Percentiles rank a stretch among this genome's conserved stretches.
These are phyloP conservation scores for Backusella morwellensis DNA, from an alignment of 192 early-diverging fungal species.

Conservation along the genomic window DNA sequence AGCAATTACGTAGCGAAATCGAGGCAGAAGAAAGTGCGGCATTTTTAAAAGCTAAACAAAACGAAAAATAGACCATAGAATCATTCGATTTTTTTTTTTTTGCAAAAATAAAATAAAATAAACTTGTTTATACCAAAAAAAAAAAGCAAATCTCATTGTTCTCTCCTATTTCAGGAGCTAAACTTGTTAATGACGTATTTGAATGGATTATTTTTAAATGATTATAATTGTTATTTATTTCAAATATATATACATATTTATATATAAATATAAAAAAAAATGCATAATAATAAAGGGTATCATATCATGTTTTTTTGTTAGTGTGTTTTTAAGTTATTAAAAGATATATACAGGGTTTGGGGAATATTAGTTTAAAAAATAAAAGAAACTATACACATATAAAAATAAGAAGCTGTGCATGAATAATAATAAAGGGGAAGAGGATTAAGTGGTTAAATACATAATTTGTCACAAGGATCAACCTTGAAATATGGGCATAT, in stretches of 20 bases:
- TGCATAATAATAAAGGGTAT: neutral
- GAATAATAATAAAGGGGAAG: neutral
- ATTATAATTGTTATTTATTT: slow-evolving; percentile 1
- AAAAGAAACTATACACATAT: neutral
- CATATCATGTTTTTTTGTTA: neutral
- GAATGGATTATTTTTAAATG: neutral
- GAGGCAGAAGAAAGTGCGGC: slow-evolving; percentile 34
- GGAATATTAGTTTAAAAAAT: neutral
- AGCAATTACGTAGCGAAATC: slow-evolving; percentile 20
- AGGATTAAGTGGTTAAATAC: neutral
- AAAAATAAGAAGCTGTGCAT: neutral
- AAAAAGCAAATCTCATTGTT: neutral
- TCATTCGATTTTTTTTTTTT: neutral
- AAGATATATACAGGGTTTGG: neutral
- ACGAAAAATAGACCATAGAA: neutral
- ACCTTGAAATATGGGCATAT: neutral
- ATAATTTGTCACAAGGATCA: neutral
- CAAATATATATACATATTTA: neutral
- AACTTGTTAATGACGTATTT: neutral
- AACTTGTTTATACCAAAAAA: neutral
- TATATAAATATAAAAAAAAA: neutral
- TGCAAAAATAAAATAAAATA: neutral
- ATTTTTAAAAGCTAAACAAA: slow-evolving; percentile 28
- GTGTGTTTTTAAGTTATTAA: neutral
- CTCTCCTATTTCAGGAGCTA: neutral